A percentile compares a stretch with the other conserved stretches of the same genome.
These are phyloP conservation scores for Saccharomycopsis sp. DNA, from an alignment of 805 yeast genomes.

Conservation along the genomic window DNA sequence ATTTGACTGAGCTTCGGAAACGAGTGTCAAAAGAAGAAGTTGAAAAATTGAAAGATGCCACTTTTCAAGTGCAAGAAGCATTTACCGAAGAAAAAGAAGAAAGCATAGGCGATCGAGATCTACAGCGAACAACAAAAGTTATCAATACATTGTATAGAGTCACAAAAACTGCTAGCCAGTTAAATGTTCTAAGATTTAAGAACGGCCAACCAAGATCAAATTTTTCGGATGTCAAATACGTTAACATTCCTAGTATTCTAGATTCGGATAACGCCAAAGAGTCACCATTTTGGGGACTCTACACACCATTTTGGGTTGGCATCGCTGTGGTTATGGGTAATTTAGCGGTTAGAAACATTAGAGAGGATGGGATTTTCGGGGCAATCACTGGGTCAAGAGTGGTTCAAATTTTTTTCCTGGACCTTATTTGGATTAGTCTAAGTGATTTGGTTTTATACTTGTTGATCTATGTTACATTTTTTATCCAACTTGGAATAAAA, in stretches of 20 bases:
- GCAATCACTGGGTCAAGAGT: conserved; percentile 42
- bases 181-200: conserved; percentile 16
- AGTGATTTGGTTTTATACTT: conserved; percentile 74
- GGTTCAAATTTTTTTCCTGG: conserved; percentile 48
- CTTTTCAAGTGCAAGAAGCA: neutral
- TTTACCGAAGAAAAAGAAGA: neutral
- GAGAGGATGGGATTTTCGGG: conserved; percentile 33
- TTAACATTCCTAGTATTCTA: conserved; percentile 22
- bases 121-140: conserved; percentile 12
- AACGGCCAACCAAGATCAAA: conserved; percentile 26
- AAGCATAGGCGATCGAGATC: conserved; percentile 23
- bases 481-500: conserved; percentile 50
- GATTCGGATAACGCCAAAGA: conserved; percentile 22
- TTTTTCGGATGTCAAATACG: conserved; percentile 25
- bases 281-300: conserved; percentile 64
- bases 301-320: conserved; percentile 70
- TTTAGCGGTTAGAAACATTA: conserved; percentile 46
- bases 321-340: conserved; percentile 49
- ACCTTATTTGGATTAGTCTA: conserved; percentile 58
- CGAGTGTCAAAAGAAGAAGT: neutral
- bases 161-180: neutral
- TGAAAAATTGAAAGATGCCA: conserved; percentile 3
- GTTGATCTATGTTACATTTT: conserved; percentile 51
- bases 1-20: too few relatives aligned
- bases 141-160: conserved; percentile 1